Conservation (phyloP, 2,329 filamentous ascomycete genomes). For the Stagonosporopsis vannaccii region DNA sequence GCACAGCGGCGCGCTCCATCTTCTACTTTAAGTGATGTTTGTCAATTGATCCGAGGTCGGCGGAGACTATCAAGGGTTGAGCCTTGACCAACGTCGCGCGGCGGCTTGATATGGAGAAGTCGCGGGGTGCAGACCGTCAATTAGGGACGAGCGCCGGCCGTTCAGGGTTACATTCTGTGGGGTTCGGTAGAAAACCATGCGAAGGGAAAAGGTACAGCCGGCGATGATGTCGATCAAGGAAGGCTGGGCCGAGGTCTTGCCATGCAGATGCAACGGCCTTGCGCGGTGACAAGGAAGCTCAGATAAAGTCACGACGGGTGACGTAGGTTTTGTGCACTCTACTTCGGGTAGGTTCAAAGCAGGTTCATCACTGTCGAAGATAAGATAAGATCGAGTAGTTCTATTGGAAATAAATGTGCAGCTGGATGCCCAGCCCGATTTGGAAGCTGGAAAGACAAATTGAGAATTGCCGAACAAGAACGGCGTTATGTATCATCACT, state of each 20-base stretch:
- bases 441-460: background rate
- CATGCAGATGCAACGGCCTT: constrained; percentile 1
- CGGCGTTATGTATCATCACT: background rate
- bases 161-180: constrained; percentile 20
- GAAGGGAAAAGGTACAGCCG: constrained; percentile 18
- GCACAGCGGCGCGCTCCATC: constrained; percentile 1
- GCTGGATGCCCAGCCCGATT: background rate
- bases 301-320: constrained; percentile 16
- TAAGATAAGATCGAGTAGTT: constrained; percentile 10
- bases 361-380: constrained; percentile 6
- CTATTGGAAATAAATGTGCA: background rate
- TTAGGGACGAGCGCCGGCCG: constrained; percentile 19
- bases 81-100: constrained; percentile 1
- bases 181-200: constrained; percentile 24
- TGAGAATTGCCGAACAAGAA: background rate
- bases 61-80: background rate
- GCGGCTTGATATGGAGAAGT: constrained; percentile 10
- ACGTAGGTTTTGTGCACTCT: constrained; percentile 1
- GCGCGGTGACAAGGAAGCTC: background rate
- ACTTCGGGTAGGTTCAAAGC: constrained; percentile 1
- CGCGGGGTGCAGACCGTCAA: constrained; percentile 11
- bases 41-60: constrained; percentile 7
- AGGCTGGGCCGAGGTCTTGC: constrained; percentile 13
- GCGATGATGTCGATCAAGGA: constrained; percentile 20
- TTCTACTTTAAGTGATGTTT: constrained; percentile 1